phyloP scores from a whole-genome alignment of 2,329 filamentous ascomycete species.

The Calonectria pseudoreteaudii region DNA sequence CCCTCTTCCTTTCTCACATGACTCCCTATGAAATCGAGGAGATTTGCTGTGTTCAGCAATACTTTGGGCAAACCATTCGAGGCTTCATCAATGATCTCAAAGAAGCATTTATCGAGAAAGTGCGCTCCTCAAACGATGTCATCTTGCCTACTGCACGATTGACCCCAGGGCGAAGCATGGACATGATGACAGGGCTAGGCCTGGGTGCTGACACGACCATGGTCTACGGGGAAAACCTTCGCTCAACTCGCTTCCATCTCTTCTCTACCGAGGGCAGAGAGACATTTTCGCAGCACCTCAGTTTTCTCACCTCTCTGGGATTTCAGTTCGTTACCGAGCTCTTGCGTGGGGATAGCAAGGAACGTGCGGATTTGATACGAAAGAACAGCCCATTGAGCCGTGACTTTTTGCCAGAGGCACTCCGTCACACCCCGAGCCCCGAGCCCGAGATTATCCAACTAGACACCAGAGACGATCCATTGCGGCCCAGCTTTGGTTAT shows the following conservation, averaged over 20 bases:
- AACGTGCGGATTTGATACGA: neutral
- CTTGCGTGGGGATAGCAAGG: neutral
- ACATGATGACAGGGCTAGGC: neutral
- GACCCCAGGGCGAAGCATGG: neutral
- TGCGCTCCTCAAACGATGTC: neutral
- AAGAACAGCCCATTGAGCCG: neutral
- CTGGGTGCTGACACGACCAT: neutral
- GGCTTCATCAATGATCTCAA: neutral
- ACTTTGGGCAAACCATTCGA: neutral
- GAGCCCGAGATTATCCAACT: neutral
- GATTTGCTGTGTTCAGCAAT: neutral
- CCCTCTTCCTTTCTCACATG: neutral
- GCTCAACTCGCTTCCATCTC: neutral
- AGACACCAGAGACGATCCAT: neutral
- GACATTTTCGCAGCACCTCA: neutral
- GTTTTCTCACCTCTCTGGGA: neutral
- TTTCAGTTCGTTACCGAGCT: too few relatives aligned
- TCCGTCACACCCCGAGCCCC: neutral
- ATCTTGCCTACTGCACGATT: neutral
- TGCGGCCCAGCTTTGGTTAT: neutral
- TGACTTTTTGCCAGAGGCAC: neutral
- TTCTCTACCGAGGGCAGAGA: neutral
- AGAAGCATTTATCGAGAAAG: neutral
- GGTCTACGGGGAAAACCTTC: neutral
- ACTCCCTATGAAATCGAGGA: neutral